Base-by-base conservation (phyloP, 2,329 filamentous ascomycete genomes). In the Cladobotryum protrusum region DNA sequence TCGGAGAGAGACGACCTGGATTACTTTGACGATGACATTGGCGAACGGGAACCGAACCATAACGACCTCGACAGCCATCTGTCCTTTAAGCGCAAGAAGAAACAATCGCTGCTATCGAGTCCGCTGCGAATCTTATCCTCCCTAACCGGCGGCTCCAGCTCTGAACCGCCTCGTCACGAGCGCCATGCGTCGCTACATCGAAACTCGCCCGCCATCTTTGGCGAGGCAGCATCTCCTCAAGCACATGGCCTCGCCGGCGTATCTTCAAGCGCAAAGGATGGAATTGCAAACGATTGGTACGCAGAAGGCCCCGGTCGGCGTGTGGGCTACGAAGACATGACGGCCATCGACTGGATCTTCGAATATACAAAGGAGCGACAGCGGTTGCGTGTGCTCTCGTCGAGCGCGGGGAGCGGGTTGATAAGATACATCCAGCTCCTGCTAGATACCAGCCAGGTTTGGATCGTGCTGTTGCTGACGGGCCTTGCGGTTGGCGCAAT, bases 301-400 rank as follows among this genome's bases (percentile, higher is more conserved):
- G 78, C 86, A 43, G 92, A 96, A 67, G 90, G 89, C 1, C 90
- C 89, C 0, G 91, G 91, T 1, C 82, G 89, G 47, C 82, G 93
- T 62, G 91, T 96, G 35, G 92, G 88, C 48, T 99, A 99, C 71
- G 92, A 96, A 63, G 87, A 99, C 70, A 76, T 96, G 66, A 96
- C 92, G 14, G 92, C 93, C 52, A 99, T 99, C 66, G 93, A 99
- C 72, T 99, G 93, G 93, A 97, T 97, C 64, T 97, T 96, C 61
- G 93, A 99, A 68, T 96, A 97, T 64, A 93, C 88, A 47, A 96
- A 96, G 67, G 93, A 99, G 71, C 82, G 93, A 17, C 89, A 95
- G 67, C 82, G 93, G 19, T 72, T 95, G 61, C 82, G 89, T n/a
- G 79, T 86, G 29, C 74, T 99, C 17, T 80, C 83, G 49, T 81